Percentiles rank a stretch among this genome's conserved stretches.
Evolutionary conservation across 2,329 filamentous ascomycete species (phyloP).

Genomic region (Chaetomium olivaceum): DNA sequence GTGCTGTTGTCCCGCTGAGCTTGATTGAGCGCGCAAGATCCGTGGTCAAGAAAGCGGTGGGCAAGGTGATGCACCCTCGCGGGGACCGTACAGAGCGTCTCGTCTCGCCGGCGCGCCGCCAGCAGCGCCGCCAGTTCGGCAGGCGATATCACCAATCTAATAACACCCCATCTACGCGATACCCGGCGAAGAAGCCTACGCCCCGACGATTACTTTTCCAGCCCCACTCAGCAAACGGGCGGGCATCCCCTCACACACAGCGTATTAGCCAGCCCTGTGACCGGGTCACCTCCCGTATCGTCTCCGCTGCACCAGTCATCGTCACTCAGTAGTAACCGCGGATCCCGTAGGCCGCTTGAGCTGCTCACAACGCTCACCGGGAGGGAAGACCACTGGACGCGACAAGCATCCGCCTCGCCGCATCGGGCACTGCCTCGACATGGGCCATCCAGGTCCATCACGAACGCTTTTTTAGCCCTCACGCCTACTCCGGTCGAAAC

Average conservation of each 20-base stretch:
- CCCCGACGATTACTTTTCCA: slow-evolving; percentile 56
- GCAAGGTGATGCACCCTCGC: slow-evolving; percentile 63
- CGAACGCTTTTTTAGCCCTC: slow-evolving; percentile 48
- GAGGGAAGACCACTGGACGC: slow-evolving; percentile 38
- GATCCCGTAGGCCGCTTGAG: slow-evolving; percentile 38
- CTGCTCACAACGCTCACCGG: slow-evolving; percentile 41
- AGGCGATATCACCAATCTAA: slow-evolving; percentile 52
- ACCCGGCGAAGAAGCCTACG: slow-evolving; percentile 56
- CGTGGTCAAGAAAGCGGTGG: slow-evolving; percentile 68
- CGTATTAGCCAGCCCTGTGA: slow-evolving; percentile 67
- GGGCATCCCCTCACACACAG: slow-evolving; percentile 78
- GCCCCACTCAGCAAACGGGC: slow-evolving; percentile 45
- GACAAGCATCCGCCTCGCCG: slow-evolving; percentile 37
- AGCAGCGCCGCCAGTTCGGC: slow-evolving; percentile 67
- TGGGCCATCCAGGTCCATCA: slow-evolving; percentile 47
- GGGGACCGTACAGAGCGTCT: slow-evolving; percentile 56
- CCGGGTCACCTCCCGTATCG: slow-evolving; percentile 39
- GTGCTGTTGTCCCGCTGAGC: slow-evolving; percentile 85
- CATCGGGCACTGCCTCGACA: slow-evolving; percentile 43
- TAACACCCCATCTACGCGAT: slow-evolving; percentile 56
- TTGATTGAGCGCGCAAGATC: slow-evolving; percentile 83
- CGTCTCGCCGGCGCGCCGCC: slow-evolving; percentile 56
- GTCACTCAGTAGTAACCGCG: slow-evolving; percentile 11
- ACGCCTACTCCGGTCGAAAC: slow-evolving; percentile 39
- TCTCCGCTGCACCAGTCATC: slow-evolving; percentile 16